Percentiles rank a stretch among this genome's conserved stretches.
Conservation (phyloP, 2,329 filamentous ascomycete species). For the Aspergillus fumigatiaffinis region DNA sequence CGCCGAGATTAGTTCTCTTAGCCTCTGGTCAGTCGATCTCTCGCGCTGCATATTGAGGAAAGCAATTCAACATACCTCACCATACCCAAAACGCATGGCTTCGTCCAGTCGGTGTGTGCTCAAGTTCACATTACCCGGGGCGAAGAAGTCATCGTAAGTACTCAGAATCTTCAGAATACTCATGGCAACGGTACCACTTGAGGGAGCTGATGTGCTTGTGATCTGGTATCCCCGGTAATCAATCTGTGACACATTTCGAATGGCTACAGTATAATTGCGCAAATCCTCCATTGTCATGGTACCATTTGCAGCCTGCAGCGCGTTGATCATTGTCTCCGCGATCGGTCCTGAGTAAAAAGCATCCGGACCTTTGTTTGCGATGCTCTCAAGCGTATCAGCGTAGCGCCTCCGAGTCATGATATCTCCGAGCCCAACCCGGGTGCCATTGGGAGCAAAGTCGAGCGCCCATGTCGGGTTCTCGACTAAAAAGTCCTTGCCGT, state of each 20-base stretch:
- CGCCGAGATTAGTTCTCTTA: slow-evolving; percentile 71
- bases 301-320: slow-evolving; percentile 67
- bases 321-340: slow-evolving; percentile 67
- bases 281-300: slow-evolving; percentile 81
- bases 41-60: background rate
- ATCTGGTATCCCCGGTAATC: slow-evolving; percentile 69
- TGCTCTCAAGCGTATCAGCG: slow-evolving; percentile 71
- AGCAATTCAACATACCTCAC: slow-evolving; percentile 37
- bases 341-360: slow-evolving; percentile 71
- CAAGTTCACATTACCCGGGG: slow-evolving; percentile 56
- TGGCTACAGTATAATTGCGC: slow-evolving; percentile 64
- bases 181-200: slow-evolving; percentile 71
- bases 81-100: slow-evolving; percentile 86
- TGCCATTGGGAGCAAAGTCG: slow-evolving; percentile 85
- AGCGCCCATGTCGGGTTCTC: slow-evolving; percentile 75
- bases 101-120: slow-evolving; percentile 81
- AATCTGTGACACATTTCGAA: slow-evolving; percentile 60
- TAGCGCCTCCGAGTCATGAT: slow-evolving; percentile 77
- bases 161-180: slow-evolving; percentile 78
- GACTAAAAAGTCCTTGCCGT: slow-evolving; percentile 62
- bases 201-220: slow-evolving; percentile 63
- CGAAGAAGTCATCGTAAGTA: slow-evolving; percentile 64
- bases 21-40: slow-evolving; percentile 7
- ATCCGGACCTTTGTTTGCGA: slow-evolving; percentile 68
- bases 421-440: slow-evolving; percentile 66